Conservation (phyloP, 352 stramenopile genomes). For the Pythium diclinum region DNA sequence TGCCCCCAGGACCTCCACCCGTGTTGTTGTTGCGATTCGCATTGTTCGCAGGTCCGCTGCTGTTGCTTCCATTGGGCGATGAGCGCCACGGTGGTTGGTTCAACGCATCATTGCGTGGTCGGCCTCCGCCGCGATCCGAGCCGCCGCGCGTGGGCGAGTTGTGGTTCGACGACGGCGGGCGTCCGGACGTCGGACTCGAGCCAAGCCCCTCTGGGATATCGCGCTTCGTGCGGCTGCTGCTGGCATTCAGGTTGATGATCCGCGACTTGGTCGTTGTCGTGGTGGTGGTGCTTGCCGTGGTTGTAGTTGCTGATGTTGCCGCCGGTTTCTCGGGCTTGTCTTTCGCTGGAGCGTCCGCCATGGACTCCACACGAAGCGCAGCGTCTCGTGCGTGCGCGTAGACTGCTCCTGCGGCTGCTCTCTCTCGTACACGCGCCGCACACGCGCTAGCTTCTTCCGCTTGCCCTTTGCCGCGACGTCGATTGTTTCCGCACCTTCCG, state of each 20-base stretch:
- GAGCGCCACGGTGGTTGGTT: slow-evolving; percentile 12
- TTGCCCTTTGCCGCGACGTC: slow-evolving; percentile 1
- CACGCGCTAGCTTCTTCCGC: not conserved
- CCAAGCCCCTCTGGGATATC: slow-evolving; percentile 25
- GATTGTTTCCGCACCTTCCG: slow-evolving; percentile 16
- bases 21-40: not conserved
- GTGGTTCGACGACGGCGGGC: not conserved
- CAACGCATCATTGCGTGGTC: not conserved
- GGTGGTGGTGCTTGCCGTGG: not conserved
- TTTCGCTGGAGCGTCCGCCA: slow-evolving; percentile 20
- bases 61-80: slow-evolving; percentile 9
- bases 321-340: slow-evolving; percentile 18
- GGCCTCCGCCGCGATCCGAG: not conserved
- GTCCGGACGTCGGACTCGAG: slow-evolving; percentile 18
- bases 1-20: not conserved
- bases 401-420: not conserved
- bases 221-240: slow-evolving; percentile 28
- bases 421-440: not conserved
- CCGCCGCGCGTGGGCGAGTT: slow-evolving; percentile 8
- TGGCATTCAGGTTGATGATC: slow-evolving; percentile 39
- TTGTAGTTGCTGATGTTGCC: not conserved
- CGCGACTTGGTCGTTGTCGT: slow-evolving; percentile 29
- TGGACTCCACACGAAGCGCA: not conserved
- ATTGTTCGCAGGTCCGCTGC: not conserved
- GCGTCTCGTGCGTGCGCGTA: not conserved